phyloP scores from a whole-genome alignment of 1,284 basidiomycete species.

The Pyrrhoderma lamaoense region DNA sequence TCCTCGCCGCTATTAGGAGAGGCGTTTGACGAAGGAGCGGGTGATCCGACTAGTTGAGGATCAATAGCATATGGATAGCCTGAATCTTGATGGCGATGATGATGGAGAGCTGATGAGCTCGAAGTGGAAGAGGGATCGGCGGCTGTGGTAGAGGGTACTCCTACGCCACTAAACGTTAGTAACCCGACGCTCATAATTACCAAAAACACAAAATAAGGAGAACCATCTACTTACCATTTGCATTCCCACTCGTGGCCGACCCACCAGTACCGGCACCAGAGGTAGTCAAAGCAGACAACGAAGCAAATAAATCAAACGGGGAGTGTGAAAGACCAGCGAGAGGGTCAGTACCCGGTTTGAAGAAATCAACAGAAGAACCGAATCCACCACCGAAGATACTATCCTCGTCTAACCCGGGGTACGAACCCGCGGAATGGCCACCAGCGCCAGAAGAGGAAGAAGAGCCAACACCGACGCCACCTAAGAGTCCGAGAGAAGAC shows the following conservation, averaged over 20 bases:
- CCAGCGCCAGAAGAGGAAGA: not conserved
- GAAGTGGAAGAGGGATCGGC: constrained; percentile 17
- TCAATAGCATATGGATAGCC: constrained; percentile 36
- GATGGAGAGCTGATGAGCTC: constrained; percentile 16
- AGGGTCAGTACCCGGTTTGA: constrained; percentile 30
- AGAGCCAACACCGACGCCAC: not conserved
- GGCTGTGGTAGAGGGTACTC: too few relatives aligned
- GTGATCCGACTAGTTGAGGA: constrained; percentile 44
- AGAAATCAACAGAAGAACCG: constrained; percentile 29
- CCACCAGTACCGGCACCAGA: too few relatives aligned
- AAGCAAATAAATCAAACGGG: constrained; percentile 35
- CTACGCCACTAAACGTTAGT: too few relatives aligned
- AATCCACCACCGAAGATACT: constrained; percentile 36
- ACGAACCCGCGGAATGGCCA: too few relatives aligned
- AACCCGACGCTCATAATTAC: too few relatives aligned
- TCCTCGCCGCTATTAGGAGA: not conserved
- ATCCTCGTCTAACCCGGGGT: constrained; percentile 28
- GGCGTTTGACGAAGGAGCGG: constrained; percentile 28
- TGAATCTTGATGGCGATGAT: constrained; percentile 24
- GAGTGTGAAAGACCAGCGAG: constrained; percentile 26
- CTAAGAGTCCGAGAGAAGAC: not conserved
- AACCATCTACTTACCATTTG: too few relatives aligned
- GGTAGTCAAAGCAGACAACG: constrained; percentile 12
- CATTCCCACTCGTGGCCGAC: too few relatives aligned
- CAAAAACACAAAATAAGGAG: too few relatives aligned